Conservation (phyloP, 129 eudicot genomes). For the Rutidosis leptorrhynchoides region DNA sequence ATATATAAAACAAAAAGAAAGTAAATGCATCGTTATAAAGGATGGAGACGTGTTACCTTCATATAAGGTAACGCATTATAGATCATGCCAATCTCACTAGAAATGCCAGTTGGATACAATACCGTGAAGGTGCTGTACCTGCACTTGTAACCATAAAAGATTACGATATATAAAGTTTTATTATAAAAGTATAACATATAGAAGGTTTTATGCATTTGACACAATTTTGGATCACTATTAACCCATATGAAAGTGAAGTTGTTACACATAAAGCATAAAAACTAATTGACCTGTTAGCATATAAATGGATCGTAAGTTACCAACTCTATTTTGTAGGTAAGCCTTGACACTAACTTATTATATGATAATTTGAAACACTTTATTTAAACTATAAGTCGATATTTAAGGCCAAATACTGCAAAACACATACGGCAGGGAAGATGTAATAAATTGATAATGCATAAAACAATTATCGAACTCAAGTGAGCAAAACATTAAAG, state of each 20-base stretch:
- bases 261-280: neutral
- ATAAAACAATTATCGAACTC: neutral
- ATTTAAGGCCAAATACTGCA: too few species aligned
- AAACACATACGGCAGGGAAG: too few species aligned
- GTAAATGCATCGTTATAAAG: neutral
- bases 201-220: neutral
- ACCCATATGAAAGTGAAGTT: neutral
- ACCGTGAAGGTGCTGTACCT: constrained; percentile 91
- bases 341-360: neutral
- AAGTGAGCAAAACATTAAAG: neutral
- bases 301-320: neutral
- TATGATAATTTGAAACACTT: neutral
- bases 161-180: constrained; percentile 5
- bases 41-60: constrained; percentile 49
- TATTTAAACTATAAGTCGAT: neutral
- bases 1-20: neutral
- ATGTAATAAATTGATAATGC: neutral
- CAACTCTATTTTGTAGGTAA: neutral
- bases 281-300: neutral
- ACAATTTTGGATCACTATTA: neutral
- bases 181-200: neutral
- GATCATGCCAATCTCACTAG: constrained; percentile 82
- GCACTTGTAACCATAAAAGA: constrained; percentile 20
- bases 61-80: constrained; percentile 66
- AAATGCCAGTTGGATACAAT: constrained; percentile 82